Percentiles rank a stretch among this genome's conserved stretches.
These are phyloP conservation scores for Saturnispora saitoi DNA, from an alignment of 805 yeast genomes.

Conservation along the genomic window DNA sequence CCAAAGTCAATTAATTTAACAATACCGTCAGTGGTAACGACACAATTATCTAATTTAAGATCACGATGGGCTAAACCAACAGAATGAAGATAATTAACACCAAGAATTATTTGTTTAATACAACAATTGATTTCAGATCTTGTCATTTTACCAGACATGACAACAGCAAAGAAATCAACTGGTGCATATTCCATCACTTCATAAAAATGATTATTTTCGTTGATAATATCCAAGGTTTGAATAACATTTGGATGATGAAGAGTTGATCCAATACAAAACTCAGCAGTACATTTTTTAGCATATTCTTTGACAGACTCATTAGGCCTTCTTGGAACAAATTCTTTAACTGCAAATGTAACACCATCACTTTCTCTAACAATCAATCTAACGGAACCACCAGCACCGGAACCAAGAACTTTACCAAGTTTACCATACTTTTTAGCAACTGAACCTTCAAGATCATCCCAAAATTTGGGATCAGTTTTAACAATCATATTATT, in stretches of 20 bases:
- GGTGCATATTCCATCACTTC: conserved; percentile 87
- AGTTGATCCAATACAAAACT: conserved; percentile 78
- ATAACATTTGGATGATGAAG: conserved; percentile 75
- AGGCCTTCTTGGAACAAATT: conserved; percentile 63
- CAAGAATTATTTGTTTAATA: conserved; percentile 62
- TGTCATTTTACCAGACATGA: conserved; percentile 78
- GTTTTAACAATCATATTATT: conserved; percentile 34
- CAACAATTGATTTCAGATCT: conserved; percentile 78
- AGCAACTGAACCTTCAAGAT: conserved; percentile 43
- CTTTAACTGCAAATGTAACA: conserved; percentile 74
- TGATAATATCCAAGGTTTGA: conserved; percentile 66
- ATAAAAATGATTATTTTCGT: conserved; percentile 60
- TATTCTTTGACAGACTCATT: conserved; percentile 68
- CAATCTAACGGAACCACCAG: conserved; percentile 79
- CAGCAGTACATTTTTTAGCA: conserved; percentile 84
- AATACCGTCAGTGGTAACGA: conserved; percentile 63
- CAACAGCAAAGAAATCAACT: conserved; percentile 76
- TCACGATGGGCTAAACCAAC: conserved; percentile 81
- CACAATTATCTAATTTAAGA: conserved; percentile 77
- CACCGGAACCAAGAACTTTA: conserved; percentile 73
- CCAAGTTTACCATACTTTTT: conserved; percentile 68
- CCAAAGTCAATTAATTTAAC: conserved; percentile 78
- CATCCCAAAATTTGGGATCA: conserved; percentile 34
- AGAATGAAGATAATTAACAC: conserved; percentile 65
- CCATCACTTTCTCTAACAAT: conserved; percentile 61